These are phyloP conservation scores for Marchantia polymorpha DNA, from an alignment of 225 moss, liverwort and hornwort genomes.

Conservation along the genomic window DNA sequence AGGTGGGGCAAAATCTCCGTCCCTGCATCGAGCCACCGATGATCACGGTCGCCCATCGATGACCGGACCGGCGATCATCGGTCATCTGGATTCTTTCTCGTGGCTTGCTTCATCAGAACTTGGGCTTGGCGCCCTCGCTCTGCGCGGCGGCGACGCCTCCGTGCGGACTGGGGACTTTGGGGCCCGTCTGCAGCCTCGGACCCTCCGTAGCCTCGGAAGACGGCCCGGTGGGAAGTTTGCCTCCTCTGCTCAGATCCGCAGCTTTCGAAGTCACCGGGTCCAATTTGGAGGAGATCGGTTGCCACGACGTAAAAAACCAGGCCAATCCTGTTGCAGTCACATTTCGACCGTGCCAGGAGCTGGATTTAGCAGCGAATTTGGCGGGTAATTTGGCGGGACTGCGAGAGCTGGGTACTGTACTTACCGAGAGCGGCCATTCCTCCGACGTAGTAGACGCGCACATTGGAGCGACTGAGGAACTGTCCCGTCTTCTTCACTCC, in stretches of 20 bases:
- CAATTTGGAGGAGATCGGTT: slow-evolving; percentile 5
- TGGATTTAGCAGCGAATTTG: neutral
- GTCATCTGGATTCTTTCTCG: no score
- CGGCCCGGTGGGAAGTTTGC: neutral
- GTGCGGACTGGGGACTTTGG: neutral
- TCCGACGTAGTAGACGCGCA: slow-evolving; percentile 11
- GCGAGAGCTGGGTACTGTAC: neutral
- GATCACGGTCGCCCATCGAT: no score
- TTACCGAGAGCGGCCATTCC: neutral
- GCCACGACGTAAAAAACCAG: slow-evolving; percentile 5
- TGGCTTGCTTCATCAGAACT: no score
- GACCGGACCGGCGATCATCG: no score
- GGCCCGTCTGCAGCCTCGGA: neutral
- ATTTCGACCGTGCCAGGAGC: neutral
- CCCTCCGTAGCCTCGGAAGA: neutral
- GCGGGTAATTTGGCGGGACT: no score
- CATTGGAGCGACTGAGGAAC: neutral
- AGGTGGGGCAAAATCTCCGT: no score
- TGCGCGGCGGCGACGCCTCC: neutral
- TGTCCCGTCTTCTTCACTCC: slow-evolving; percentile 9
- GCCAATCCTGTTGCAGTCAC: neutral
- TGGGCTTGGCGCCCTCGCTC: neutral
- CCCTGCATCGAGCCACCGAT: no score
- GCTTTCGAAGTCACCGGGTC: neutral
- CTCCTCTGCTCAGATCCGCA: slow-evolving; percentile 2